Evolutionary conservation across 2,329 filamentous ascomycete genomes (phyloP).

Genomic region (Moelleriella libera): DNA sequence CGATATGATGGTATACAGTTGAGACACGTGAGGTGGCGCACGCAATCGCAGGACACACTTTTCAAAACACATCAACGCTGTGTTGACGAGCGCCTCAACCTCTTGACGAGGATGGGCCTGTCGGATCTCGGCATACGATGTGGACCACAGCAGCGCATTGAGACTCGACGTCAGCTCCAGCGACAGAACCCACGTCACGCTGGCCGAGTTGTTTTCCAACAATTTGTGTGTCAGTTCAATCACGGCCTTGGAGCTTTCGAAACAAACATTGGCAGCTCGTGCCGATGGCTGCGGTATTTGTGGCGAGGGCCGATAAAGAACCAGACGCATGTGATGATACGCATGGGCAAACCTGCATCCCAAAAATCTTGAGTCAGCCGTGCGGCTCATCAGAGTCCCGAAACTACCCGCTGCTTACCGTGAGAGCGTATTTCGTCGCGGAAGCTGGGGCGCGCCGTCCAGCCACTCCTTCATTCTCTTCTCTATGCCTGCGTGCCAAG

Average conservation of each 20-base stretch:
- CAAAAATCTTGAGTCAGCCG: not conserved
- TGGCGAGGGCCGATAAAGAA: constrained; percentile 80
- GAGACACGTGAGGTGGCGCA: constrained; percentile 68
- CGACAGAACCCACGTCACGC: constrained; percentile 89
- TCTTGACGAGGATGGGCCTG: constrained; percentile 57
- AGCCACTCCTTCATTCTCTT: constrained; percentile 69
- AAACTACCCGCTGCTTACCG: constrained; percentile 43
- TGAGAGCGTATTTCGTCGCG: constrained; percentile 57
- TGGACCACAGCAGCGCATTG: constrained; percentile 82
- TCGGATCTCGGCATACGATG: constrained; percentile 77
- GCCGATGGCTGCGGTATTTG: constrained; percentile 78
- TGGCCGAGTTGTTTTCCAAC: constrained; percentile 59
- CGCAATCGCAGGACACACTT: constrained; percentile 83
- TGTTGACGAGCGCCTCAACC: constrained; percentile 59
- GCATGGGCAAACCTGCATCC: constrained; percentile 44
- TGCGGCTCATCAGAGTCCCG: not conserved
- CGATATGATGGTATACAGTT: constrained; percentile 77
- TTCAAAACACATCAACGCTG: constrained; percentile 65
- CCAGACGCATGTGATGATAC: constrained; percentile 79
- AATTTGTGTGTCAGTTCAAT: constrained; percentile 71
- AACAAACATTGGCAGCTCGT: constrained; percentile 68
- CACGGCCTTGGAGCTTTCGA: constrained; percentile 68
- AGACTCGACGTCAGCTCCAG: constrained; percentile 82
- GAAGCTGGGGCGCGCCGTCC: constrained; percentile 57
- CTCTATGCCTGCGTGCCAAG: constrained; percentile 76